Evolutionary conservation across 805 yeast genomes (phyloP), one percentile per base, ranked within the genome.

Genomic region (Komagataella pastoris): DNA sequence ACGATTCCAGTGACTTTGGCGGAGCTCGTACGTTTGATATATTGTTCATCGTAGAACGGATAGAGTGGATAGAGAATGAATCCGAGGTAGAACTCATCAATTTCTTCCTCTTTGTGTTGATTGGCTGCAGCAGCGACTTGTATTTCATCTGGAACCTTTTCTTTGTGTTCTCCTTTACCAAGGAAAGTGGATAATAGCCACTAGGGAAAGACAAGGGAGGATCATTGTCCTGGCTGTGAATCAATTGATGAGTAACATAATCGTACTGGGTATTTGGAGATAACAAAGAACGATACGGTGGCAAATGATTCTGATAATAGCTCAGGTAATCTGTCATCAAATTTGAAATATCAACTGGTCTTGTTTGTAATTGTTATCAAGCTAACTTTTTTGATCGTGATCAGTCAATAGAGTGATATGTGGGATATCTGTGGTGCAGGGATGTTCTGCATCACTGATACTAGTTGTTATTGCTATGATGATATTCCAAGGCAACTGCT

Each of bases 251-350:
- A 4, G 74, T 69, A 49, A 66, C 63, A 60, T 78, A 78, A 58
- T 78, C 83, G 58, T 76, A 78, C 18, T 70, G 65, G 8, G 72
- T 71, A 49, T 64, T 65, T 1, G 82, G 82, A 46, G 69, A 71
- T 24, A 78, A 61, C 24, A 78, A 65, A 3, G 81, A 76, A 47
- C 81, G 66, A 59, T 78, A 78, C 1, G 81, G 76, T 6, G 80
- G 80, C 23, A 76, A 63, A 58, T 71, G 68, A 18, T 57, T 49
- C 40, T 57, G 52, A 46, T 46, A 46, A 17, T 46, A 46, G 47
- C 10, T 30, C 40, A 30, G 24, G 23, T 21, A 40, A 46, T 46
- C 47, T 23, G 40, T 10, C 40, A 30, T 30, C 14, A 30, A 30
- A 30, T 10, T 21, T 30, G 40, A 30, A 8, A 30, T 30, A 30